These are phyloP conservation scores for Helotiales sp. DNA, from an alignment of 2,329 filamentous ascomycete species.

Conservation along the genomic window DNA sequence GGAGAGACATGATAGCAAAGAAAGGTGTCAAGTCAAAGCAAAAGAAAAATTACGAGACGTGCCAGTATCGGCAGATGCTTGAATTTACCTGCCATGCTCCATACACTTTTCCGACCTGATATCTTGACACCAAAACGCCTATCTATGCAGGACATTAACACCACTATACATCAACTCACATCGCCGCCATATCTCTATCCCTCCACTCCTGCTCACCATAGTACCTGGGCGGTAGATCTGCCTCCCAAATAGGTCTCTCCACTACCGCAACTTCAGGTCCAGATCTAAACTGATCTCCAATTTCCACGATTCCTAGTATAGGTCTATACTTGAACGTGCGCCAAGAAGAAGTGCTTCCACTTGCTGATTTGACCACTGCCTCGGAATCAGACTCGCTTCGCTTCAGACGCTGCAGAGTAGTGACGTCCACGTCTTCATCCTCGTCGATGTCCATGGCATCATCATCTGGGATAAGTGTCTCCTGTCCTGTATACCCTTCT, in stretches of 20 bases:
- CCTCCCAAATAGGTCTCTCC: conserved; percentile 84
- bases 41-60: background rate
- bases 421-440: conserved; percentile 28
- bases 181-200: conserved; percentile 12
- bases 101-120: background rate
- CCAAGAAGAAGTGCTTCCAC: conserved; percentile 51
- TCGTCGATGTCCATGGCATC: conserved; percentile 40
- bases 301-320: conserved; percentile 72
- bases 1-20: too few relatives aligned
- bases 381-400: conserved; percentile 18
- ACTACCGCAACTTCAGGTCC: conserved; percentile 80
- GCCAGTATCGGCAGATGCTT: background rate
- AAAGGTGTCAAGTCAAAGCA: background rate
- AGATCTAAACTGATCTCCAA: conserved; percentile 36
- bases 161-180: background rate
- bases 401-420: background rate
- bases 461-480: conserved; percentile 37
- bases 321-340: conserved; percentile 90
- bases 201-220: conserved; percentile 55
- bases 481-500: conserved; percentile 37
- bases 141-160: background rate
- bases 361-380: conserved; percentile 4
- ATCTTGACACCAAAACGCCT: background rate
- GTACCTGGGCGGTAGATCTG: conserved; percentile 73
- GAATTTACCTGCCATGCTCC: background rate